Evolutionary conservation across 106 monocot species (phyloP).

Genomic region (Acanthochlamys bracteata): DNA sequence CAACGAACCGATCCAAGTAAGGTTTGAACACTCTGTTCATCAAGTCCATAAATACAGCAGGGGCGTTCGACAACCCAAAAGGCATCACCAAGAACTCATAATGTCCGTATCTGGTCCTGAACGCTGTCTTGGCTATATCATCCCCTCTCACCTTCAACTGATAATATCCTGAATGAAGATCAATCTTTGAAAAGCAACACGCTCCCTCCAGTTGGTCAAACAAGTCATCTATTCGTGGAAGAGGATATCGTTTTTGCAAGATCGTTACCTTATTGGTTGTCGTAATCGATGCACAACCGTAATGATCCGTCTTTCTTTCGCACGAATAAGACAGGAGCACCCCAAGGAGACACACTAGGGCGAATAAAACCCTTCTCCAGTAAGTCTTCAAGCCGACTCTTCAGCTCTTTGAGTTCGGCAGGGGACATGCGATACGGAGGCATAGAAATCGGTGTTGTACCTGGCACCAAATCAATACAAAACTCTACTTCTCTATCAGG

Average conservation of each 20-base stretch:
- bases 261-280: background rate
- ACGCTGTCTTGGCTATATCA: slow-evolving; percentile 3
- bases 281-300: too few species aligned
- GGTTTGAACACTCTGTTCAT: background rate
- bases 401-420: too few species aligned
- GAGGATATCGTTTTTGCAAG: background rate
- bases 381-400: too few species aligned
- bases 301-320: too few species aligned
- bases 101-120: background rate
- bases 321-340: too few species aligned
- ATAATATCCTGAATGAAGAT: background rate
- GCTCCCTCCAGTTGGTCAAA: slow-evolving; percentile 4
- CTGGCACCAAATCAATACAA: too few species aligned
- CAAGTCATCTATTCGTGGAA: slow-evolving; percentile 3
- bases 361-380: background rate
- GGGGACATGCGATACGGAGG: too few species aligned
- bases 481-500: too few species aligned
- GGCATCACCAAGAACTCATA: slow-evolving; percentile 2
- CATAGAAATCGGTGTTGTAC: too few species aligned
- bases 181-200: background rate
- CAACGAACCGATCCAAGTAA: background rate
- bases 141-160: background rate
- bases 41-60: slow-evolving; percentile 5
- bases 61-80: background rate
- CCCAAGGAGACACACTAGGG: too few species aligned